A percentile compares a stretch with the other conserved stretches of the same genome.
These are phyloP conservation scores for Aspergillus affinis DNA, from an alignment of 495 filamentous ascomycete genomes.

Conservation along the genomic window DNA sequence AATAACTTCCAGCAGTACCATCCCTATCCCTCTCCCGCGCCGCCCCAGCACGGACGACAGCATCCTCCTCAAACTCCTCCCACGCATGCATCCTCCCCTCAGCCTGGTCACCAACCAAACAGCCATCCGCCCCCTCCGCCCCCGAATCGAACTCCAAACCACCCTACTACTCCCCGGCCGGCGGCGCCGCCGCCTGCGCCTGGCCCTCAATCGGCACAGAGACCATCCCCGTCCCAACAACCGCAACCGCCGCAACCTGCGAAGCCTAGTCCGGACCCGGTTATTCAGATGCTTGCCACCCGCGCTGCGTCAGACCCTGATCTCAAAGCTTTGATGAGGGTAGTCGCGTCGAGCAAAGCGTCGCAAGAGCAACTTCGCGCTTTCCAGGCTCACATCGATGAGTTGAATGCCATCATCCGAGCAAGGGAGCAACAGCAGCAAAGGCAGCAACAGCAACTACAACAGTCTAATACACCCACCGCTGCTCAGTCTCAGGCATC, in stretches of 20 bases:
- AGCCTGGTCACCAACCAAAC: slow-evolving; percentile 17
- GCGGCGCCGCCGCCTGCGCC: slow-evolving; percentile 23
- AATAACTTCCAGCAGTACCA: slow-evolving; percentile 51
- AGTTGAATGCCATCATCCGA: slow-evolving; percentile 67
- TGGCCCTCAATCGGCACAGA: slow-evolving; percentile 32
- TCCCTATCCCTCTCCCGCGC: slow-evolving; percentile 48
- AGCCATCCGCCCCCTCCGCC: slow-evolving; percentile 29
- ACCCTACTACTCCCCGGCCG: slow-evolving; percentile 26
- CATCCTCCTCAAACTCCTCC: slow-evolving; percentile 19
- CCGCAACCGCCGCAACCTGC: slow-evolving; percentile 40
- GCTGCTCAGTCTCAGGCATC: slow-evolving; percentile 14
- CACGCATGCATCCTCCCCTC: slow-evolving; percentile 19
- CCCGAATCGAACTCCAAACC: slow-evolving; percentile 28
- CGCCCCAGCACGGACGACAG: slow-evolving; percentile 32
- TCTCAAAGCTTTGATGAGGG: slow-evolving; percentile 93
- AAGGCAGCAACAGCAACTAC: slow-evolving; percentile 23
- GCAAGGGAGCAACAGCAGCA: slow-evolving; percentile 44
- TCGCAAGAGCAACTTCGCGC: slow-evolving; percentile 73
- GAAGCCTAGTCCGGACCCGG: slow-evolving; percentile 74
- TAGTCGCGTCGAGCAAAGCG: slow-evolving; percentile 87
- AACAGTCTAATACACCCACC: slow-evolving; percentile 23
- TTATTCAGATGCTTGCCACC: slow-evolving; percentile 91
- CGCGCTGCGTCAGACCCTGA: slow-evolving; percentile 81
- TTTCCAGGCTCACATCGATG: slow-evolving; percentile 92
- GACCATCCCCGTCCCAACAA: slow-evolving; percentile 34